Conservation (phyloP, 2,329 filamentous ascomycete genomes). For the Apiospora sp. region DNA sequence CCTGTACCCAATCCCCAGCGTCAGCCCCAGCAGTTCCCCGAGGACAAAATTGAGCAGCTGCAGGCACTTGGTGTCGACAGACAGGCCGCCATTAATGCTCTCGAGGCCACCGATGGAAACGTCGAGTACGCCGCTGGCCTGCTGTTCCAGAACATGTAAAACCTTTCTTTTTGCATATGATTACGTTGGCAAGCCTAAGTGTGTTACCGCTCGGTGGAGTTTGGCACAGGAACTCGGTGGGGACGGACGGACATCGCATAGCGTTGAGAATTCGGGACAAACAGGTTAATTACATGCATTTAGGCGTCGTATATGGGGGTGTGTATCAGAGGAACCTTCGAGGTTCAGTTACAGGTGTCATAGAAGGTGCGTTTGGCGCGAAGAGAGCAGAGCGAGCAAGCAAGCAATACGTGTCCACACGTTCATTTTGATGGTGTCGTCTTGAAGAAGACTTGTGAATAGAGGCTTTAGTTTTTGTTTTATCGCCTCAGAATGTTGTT, state of each 20-base stretch:
- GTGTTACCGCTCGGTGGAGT: constrained; percentile 9
- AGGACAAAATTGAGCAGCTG: constrained; percentile 78
- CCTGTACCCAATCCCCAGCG: constrained; percentile 32
- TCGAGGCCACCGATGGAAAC: constrained; percentile 85
- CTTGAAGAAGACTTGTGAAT: background rate
- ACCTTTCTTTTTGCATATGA: background rate
- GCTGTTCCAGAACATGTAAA: constrained; percentile 63
- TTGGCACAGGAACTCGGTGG: constrained; percentile 9
- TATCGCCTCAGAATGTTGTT: background rate
- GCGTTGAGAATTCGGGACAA: constrained; percentile 19
- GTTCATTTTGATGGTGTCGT: background rate
- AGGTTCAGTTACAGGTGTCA: background rate
- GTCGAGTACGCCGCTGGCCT: constrained; percentile 88
- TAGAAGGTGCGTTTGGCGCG: background rate
- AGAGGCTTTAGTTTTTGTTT: background rate
- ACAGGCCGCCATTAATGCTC: constrained; percentile 78
- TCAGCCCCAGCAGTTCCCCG: constrained; percentile 51
- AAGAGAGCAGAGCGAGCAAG: background rate
- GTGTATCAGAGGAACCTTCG: background rate
- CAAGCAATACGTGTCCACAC: background rate
- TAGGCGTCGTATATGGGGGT: background rate
- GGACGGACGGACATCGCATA: constrained; percentile 15
- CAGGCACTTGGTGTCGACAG: constrained; percentile 79
- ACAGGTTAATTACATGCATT: constrained; percentile 19
- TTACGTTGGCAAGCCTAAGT: constrained; percentile 5